A percentile compares a stretch with the other conserved stretches of the same genome.
phyloP scores from a whole-genome alignment of 495 filamentous ascomycete species.

The Xylaria scruposa region DNA sequence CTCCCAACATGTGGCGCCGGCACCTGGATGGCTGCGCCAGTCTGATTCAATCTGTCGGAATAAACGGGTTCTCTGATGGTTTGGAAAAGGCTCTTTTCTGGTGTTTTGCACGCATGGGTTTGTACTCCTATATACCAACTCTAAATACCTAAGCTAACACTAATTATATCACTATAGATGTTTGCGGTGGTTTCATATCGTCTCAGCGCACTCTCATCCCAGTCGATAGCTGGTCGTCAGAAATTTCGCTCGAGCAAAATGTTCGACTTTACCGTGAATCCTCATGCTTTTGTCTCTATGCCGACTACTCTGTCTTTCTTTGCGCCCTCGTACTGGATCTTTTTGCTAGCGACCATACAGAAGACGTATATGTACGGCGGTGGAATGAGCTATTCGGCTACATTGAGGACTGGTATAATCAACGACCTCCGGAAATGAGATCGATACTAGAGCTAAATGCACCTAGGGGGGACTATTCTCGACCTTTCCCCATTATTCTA shows the following conservation, averaged over 20 bases:
- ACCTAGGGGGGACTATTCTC: neutral
- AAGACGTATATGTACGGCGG: neutral
- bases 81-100: slow-evolving; percentile 10
- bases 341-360: neutral
- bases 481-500: neutral
- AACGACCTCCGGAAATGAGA: slow-evolving; percentile 12
- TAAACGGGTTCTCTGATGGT: neutral
- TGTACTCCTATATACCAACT: neutral
- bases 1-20: slow-evolving; percentile 9
- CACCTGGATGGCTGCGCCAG: slow-evolving; percentile 10
- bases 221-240: neutral
- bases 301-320: slow-evolving; percentile 1
- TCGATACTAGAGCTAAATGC: neutral
- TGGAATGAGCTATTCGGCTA: slow-evolving; percentile 11
- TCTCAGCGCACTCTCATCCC: neutral
- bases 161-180: neutral
- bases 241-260: neutral
- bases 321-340: neutral
- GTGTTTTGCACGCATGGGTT: slow-evolving; percentile 14
- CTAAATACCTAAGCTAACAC: neutral
- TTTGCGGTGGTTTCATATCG: slow-evolving; percentile 7
- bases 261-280: slow-evolving; percentile 2
- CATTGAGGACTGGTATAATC: neutral
- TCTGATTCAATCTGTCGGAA: neutral
- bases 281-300: neutral